These are phyloP conservation scores for Penicillium cinerascens DNA, from an alignment of 495 filamentous ascomycete species.

Conservation along the genomic window DNA sequence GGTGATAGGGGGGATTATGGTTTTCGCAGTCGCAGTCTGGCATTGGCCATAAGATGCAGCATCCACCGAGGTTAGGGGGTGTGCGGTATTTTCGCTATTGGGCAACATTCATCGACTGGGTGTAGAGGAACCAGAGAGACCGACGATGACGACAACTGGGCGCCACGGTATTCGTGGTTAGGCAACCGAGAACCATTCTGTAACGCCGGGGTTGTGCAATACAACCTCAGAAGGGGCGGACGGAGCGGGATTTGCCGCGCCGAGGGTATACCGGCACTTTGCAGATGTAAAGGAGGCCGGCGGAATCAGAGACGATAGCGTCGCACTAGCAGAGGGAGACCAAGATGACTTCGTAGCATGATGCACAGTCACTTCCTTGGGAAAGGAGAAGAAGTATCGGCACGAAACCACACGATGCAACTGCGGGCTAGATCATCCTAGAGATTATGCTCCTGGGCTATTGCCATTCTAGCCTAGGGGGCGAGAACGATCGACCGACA, in stretches of 20 bases:
- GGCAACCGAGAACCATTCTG: too few relatives aligned
- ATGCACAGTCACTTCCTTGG: not conserved
- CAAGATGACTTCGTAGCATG: conserved; percentile 11
- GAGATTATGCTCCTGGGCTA: conserved; percentile 15
- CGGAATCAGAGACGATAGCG: conserved; percentile 7
- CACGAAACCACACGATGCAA: conserved; percentile 10
- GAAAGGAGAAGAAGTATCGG: conserved; percentile 14
- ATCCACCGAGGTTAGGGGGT: too few relatives aligned
- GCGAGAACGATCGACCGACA: conserved; percentile 19
- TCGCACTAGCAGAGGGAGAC: conserved; percentile 4
- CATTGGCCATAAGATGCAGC: too few relatives aligned
- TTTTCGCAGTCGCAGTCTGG: too few relatives aligned
- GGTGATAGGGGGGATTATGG: too few relatives aligned
- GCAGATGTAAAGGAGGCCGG: conserved; percentile 4
- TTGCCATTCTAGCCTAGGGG: conserved; percentile 6
- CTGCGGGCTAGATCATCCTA: conserved; percentile 14
- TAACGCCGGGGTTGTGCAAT: too few relatives aligned
- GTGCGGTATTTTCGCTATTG: too few relatives aligned
- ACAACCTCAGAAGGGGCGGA: too few relatives aligned
- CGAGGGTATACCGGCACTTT: conserved; percentile 1
- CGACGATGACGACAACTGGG: too few relatives aligned
- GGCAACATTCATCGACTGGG: too few relatives aligned
- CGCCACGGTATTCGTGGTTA: too few relatives aligned
- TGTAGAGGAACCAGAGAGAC: too few relatives aligned
- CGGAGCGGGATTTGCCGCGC: conserved; percentile 6